Evolutionary conservation across 176 grass and related monocot species (phyloP).

Genomic region (Pontederia crassipes): DNA sequence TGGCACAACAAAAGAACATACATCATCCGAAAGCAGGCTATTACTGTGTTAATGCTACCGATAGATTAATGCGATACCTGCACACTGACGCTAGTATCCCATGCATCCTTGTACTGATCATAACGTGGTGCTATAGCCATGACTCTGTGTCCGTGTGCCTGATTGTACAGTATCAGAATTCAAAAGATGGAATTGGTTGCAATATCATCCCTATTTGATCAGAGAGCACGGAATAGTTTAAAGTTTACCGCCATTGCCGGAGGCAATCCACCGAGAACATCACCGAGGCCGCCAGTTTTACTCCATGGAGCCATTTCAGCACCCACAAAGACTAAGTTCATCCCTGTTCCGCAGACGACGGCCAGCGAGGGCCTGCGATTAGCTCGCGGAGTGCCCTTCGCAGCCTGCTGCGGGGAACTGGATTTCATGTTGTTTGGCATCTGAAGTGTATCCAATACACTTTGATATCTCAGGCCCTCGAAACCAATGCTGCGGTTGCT

Average conservation of each 20-base stretch:
- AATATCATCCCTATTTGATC: too few species aligned
- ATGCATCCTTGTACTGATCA: conserved; percentile 89
- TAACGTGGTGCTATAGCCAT: conserved; percentile 75
- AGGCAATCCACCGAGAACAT: conserved; percentile 81
- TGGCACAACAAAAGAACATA: background rate
- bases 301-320: conserved; percentile 93
- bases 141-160: conserved; percentile 78
- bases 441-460: conserved; percentile 16
- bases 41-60: background rate
- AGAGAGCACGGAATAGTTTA: too few species aligned
- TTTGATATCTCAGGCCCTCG: conserved; percentile 14
- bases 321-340: conserved; percentile 70
- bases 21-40: too few species aligned
- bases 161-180: too few species aligned
- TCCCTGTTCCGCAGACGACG: conserved; percentile 44
- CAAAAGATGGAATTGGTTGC: too few species aligned
- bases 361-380: background rate
- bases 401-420: background rate
- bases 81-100: conserved; percentile 60
- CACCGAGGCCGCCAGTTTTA: conserved; percentile 84
- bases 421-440: conserved; percentile 18
- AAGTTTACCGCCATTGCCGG: conserved; percentile 51
- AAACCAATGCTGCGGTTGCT: conserved; percentile 14
- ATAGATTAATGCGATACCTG: conserved; percentile 25
- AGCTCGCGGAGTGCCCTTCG: background rate